These are phyloP conservation scores for Myxozyma neotropica DNA, from an alignment of 805 yeast genomes.

Conservation along the genomic window DNA sequence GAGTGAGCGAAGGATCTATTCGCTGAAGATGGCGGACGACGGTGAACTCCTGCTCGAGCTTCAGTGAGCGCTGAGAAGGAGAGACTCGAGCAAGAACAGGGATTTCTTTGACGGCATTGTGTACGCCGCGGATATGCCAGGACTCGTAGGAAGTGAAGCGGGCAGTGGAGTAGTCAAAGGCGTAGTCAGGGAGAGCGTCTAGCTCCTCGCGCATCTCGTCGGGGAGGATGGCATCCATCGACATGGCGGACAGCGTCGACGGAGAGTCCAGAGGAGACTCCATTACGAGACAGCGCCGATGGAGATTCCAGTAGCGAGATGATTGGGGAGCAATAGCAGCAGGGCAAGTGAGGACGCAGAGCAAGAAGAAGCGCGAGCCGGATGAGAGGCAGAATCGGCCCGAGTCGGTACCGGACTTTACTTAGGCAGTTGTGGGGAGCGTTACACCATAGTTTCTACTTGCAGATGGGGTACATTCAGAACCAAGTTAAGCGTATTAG, in stretches of 20 bases:
- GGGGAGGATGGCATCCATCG: neutral
- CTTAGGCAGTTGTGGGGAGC: no score
- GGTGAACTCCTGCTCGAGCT: constrained; percentile 32
- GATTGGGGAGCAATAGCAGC: no score
- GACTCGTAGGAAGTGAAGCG: constrained; percentile 24
- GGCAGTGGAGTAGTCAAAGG: constrained; percentile 21
- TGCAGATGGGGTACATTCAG: no score
- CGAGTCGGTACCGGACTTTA: no score
- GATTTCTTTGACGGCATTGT: constrained; percentile 15
- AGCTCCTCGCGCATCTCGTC: constrained; percentile 21
- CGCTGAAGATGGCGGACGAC: constrained; percentile 31
- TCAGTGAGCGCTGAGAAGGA: constrained; percentile 20
- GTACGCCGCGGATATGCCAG: constrained; percentile 29
- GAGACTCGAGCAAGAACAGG: constrained; percentile 30
- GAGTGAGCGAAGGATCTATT: constrained; percentile 26
- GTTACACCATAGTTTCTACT: no score
- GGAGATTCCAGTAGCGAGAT: neutral
- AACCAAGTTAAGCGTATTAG: neutral
- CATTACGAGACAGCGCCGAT: neutral
- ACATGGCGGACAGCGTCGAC: neutral
- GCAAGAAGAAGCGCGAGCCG: no score
- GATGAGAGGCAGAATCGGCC: no score
- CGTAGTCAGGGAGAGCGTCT: constrained; percentile 12
- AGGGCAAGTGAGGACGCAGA: no score
- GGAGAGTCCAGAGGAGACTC: neutral